Evolutionary conservation across 1,284 basidiomycete species (phyloP).

Genomic region (Apiotrichum laibachii): DNA sequence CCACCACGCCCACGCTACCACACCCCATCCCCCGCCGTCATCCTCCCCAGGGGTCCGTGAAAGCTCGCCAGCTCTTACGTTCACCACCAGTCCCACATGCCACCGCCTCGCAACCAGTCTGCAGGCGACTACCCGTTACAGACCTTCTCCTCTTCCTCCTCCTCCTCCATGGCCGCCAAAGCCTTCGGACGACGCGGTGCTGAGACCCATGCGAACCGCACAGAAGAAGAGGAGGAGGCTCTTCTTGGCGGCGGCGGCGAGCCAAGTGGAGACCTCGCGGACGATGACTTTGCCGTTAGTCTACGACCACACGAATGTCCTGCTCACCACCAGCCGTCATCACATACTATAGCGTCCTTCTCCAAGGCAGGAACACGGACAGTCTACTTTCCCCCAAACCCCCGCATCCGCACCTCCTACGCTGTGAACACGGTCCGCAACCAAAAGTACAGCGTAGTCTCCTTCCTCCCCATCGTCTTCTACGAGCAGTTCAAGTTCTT

Average conservation of each 20-base stretch:
- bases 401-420: conserved; percentile 41
- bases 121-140: conserved; percentile 7
- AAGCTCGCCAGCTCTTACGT: conserved; percentile 1
- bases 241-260: conserved; percentile 1
- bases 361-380: background rate
- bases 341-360: background rate
- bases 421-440: conserved; percentile 86
- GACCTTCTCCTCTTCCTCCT: conserved; percentile 5
- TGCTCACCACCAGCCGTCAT: background rate
- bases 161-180: background rate
- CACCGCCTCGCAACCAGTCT: conserved; percentile 7
- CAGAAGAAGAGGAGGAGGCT: conserved; percentile 9
- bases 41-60: background rate
- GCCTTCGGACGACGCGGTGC: background rate
- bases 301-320: background rate
- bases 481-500: conserved; percentile 99
- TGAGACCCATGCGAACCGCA: background rate
- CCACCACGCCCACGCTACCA: too few species aligned
- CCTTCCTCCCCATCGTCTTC: conserved; percentile 92
- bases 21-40: too few species aligned
- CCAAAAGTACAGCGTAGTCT: conserved; percentile 94
- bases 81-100: background rate
- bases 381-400: background rate
- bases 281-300: background rate
- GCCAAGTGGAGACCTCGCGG: background rate